Conservation (phyloP, 2,329 filamentous ascomycete species). For the Paecilomyces sp. region DNA sequence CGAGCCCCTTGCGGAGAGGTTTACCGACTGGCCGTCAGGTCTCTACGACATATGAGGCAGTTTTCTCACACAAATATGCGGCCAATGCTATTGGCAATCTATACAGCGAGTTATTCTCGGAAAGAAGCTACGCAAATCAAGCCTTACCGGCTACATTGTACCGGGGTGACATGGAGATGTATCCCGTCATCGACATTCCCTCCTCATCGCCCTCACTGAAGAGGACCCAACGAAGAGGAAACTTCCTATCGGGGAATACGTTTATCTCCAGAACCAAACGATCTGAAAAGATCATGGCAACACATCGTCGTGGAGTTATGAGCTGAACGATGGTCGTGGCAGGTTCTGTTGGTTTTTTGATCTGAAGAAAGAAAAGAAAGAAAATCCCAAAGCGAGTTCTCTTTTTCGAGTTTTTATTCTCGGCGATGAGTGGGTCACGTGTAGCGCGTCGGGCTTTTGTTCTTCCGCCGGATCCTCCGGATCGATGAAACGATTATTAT, state of each 20-base stretch:
- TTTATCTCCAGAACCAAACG: conserved; percentile 60
- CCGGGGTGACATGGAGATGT: conserved; percentile 21
- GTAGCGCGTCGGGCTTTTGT: conserved; percentile 10
- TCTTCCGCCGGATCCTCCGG: conserved; percentile 10
- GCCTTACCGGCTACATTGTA: neutral
- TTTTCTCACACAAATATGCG: neutral
- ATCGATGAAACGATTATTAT: neutral
- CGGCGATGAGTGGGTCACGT: conserved; percentile 20
- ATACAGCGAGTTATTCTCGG: conserved; percentile 6
- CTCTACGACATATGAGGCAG: neutral
- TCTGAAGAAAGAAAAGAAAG: conserved; percentile 40
- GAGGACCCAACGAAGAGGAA: conserved; percentile 61
- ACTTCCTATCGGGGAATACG: conserved; percentile 60
- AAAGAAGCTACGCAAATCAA: neutral
- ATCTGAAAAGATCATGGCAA: conserved; percentile 56
- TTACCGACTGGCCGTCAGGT: neutral
- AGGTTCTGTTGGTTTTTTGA: conserved; percentile 56
- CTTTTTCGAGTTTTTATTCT: neutral
- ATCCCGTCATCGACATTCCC: conserved; percentile 66
- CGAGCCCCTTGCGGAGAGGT: neutral
- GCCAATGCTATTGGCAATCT: neutral
- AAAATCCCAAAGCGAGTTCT: conserved; percentile 3
- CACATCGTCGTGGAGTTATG: conserved; percentile 51
- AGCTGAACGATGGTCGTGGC: conserved; percentile 62
- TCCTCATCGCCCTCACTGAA: conserved; percentile 64